Base-by-base conservation (phyloP, 257 asterid species). In the Lycium ferocissimum region DNA sequence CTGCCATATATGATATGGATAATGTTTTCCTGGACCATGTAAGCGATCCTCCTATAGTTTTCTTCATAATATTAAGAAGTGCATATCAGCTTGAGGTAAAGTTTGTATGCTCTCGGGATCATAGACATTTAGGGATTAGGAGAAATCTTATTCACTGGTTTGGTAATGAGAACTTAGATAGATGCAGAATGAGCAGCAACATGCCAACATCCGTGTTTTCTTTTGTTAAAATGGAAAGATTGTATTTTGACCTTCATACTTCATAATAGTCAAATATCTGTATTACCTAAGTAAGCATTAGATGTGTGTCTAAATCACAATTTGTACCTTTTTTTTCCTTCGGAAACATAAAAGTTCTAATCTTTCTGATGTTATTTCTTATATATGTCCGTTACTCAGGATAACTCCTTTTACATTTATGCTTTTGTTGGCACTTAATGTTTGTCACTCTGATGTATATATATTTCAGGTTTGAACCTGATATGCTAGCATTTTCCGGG, bases 401-500 rank as follows among this genome's bases (percentile, higher is more conserved):
- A 78, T 54, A 53, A 33, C 12, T 78, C 65, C 26, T 51, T 75
- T 78, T 17, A 26, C 49, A 51, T 53, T 26, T 53, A 26, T 78
- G 82, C 26, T 78, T 51, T 53, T 47, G 7, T 53, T 78, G 65
- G 45, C 65, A 33, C 38, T 69, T 83, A 43, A 59, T 70, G 10
- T 69, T 45, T 61, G 51, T 83, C 18, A 17, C 13, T 69, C 84
- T 54, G 58, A 53, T 66, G 47, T 84, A 33, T 79, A 51, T 59
- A 17, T 83, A 20, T 82, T 71, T 51, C 92, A 90, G 93, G 87
- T 90, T 90, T 83, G 93, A 90, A 88, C 93, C 93, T 43, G 93
- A 90, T 87, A 90, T 90, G 93, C 86, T 90, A 18, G 93, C 93
- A 35, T 90, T 90, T 81, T 90, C 93, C 45, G 93, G 93, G 26